Conservation (phyloP, 805 yeast species). For the Priceomyces medius region DNA sequence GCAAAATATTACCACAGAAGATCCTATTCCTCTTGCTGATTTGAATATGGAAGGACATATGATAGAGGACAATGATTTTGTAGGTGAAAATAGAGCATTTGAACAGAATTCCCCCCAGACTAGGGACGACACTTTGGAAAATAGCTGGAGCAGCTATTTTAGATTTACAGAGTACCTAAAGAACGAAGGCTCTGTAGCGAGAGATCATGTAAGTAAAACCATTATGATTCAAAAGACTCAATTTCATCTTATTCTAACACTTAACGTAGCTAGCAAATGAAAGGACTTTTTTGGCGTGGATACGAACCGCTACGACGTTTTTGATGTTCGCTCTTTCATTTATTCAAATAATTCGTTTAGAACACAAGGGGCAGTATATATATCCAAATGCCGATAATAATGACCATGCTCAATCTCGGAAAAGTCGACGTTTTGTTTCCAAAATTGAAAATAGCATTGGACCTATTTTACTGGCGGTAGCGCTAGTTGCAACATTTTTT, state of each 20-base stretch:
- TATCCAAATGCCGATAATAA: not conserved
- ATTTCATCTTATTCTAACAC: slow-evolving; percentile 14
- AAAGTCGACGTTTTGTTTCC: slow-evolving; percentile 3
- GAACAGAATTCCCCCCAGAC: too few relatives aligned
- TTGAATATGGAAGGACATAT: not conserved
- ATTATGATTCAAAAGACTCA: not conserved
- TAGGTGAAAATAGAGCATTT: not conserved
- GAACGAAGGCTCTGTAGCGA: slow-evolving; percentile 35
- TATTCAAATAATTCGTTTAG: slow-evolving; percentile 23
- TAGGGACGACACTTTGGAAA: too few relatives aligned
- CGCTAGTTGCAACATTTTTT: slow-evolving; percentile 17
- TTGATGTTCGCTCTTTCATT: slow-evolving; percentile 23
- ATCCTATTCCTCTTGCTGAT: too few relatives aligned
- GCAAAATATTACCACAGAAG: too few relatives aligned
- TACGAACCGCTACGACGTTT: slow-evolving; percentile 23
- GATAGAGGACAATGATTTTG: not conserved
- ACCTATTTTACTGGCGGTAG: slow-evolving; percentile 15
- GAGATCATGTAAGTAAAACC: slow-evolving; percentile 34
- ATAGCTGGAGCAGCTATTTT: not conserved
- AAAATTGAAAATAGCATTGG: slow-evolving; percentile 18
- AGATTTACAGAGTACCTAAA: slow-evolving; percentile 11
- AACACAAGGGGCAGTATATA: slow-evolving; percentile 7
- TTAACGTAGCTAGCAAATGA: slow-evolving; percentile 30
- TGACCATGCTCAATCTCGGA: not conserved
- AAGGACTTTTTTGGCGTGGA: slow-evolving; percentile 32